These are phyloP conservation scores for Cylindrotheca fusiformis DNA, from an alignment of 108 stramenopile species.

Conservation along the genomic window DNA sequence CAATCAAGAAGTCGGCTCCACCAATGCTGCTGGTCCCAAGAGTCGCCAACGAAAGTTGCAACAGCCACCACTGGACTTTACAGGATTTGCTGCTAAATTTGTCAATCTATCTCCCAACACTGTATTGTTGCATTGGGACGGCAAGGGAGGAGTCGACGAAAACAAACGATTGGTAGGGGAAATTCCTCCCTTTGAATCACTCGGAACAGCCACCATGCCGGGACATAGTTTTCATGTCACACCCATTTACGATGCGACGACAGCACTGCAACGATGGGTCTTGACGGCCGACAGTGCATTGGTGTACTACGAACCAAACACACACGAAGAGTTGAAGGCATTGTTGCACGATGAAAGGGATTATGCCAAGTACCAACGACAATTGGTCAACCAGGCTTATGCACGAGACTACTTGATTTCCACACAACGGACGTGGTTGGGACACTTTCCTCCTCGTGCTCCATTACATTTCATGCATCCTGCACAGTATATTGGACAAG, in stretches of 20 bases:
- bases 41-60: conserved; percentile 16
- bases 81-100: conserved; percentile 85
- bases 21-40: conserved; percentile 4
- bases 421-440: conserved; percentile 62
- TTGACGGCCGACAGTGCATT: conserved; percentile 71
- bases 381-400: conserved; percentile 55
- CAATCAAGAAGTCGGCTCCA: too few relatives aligned
- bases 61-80: conserved; percentile 63
- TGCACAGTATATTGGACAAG: conserved; percentile 69
- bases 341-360: conserved; percentile 19
- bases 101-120: conserved; percentile 65
- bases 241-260: conserved; percentile 59
- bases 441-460: conserved; percentile 69
- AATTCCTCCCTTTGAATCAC: conserved; percentile 70
- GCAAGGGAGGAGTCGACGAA: conserved; percentile 50
- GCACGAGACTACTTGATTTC: conserved; percentile 64
- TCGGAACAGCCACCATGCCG: conserved; percentile 77
- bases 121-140: conserved; percentile 78
- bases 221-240: conserved; percentile 76
- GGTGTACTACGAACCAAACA: conserved; percentile 68
- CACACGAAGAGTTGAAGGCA: conserved; percentile 27
- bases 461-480: conserved; percentile 61
- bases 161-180: conserved; percentile 51
- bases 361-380: conserved; percentile 51
- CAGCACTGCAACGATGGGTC: conserved; percentile 60